A percentile compares a stretch with the other conserved stretches of the same genome.
Conservation (phyloP, 805 yeast genomes). For the Hanseniaspora clermontiae region DNA sequence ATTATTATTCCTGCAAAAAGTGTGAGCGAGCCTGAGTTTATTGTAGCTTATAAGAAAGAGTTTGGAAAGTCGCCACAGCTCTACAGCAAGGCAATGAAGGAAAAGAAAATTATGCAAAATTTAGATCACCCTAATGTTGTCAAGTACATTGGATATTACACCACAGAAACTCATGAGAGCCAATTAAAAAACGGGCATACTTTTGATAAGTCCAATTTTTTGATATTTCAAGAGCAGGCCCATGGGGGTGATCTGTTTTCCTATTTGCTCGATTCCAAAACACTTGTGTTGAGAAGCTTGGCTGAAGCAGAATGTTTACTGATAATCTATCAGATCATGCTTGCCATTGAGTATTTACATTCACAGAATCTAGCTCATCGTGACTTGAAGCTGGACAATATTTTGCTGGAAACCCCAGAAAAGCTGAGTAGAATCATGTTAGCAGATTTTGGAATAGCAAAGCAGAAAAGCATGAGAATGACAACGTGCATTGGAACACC, state of each 20-base stretch:
- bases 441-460: conserved; percentile 59
- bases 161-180: conserved; percentile 15
- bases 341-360: conserved; percentile 47
- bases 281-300: conserved; percentile 31
- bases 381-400: conserved; percentile 55
- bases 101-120: conserved; percentile 32
- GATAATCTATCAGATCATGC: conserved; percentile 43
- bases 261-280: conserved; percentile 31
- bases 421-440: conserved; percentile 42
- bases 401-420: conserved; percentile 41
- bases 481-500: conserved; percentile 49
- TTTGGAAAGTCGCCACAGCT: neutral
- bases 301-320: conserved; percentile 45
- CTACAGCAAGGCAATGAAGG: conserved; percentile 22
- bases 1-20: neutral
- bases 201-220: conserved; percentile 21
- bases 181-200: neutral
- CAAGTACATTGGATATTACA: conserved; percentile 30
- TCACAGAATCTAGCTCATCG: conserved; percentile 45
- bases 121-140: conserved; percentile 41
- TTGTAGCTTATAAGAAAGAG: neutral
- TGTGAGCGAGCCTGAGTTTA: conserved; percentile 18
- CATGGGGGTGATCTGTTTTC: conserved; percentile 52
- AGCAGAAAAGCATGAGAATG: conserved; percentile 28
- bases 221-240: conserved; percentile 38